Conservation (phyloP, 257 asterid species). For the Salvia miltiorrhiza region DNA sequence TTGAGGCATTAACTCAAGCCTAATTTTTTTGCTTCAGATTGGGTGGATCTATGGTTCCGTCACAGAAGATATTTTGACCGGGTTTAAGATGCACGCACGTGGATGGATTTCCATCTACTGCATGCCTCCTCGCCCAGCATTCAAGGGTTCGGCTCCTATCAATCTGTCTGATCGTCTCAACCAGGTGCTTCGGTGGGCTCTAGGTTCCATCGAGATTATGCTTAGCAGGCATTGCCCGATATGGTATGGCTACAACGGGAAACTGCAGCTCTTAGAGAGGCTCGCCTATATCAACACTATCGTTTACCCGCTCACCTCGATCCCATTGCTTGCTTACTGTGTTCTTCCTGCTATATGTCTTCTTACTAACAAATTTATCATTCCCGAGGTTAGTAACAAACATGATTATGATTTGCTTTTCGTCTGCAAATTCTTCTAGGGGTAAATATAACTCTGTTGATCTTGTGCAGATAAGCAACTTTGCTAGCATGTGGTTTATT, state of each 20-base stretch:
- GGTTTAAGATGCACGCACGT: constrained; percentile 91
- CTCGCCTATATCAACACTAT: constrained; percentile 83
- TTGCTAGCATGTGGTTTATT: constrained; percentile 83
- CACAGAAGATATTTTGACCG: constrained; percentile 92
- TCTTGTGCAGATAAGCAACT: constrained; percentile 73
- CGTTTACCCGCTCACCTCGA: constrained; percentile 82
- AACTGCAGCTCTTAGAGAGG: constrained; percentile 63
- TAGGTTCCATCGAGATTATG: constrained; percentile 85
- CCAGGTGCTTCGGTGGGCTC: constrained; percentile 97
- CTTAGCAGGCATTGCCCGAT: constrained; percentile 91
- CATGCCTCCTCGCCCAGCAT: constrained; percentile 87
- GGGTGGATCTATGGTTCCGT: constrained; percentile 98
- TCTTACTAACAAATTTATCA: constrained; percentile 77
- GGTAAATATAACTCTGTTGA: no score
- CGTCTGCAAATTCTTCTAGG: no score
- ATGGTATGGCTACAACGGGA: constrained; percentile 86
- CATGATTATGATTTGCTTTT: not conserved
- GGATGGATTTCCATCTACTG: constrained; percentile 92
- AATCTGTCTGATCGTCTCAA: constrained; percentile 91
- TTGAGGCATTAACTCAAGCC: not conserved
- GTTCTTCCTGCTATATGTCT: constrained; percentile 90
- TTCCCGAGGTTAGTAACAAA: constrained; percentile 54
- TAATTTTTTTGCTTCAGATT: constrained; percentile 38
- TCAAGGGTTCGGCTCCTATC: constrained; percentile 95
- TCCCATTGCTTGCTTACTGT: constrained; percentile 80